phyloP scores from a whole-genome alignment of 75 land plant genomes.

The Larix kaempferi region DNA sequence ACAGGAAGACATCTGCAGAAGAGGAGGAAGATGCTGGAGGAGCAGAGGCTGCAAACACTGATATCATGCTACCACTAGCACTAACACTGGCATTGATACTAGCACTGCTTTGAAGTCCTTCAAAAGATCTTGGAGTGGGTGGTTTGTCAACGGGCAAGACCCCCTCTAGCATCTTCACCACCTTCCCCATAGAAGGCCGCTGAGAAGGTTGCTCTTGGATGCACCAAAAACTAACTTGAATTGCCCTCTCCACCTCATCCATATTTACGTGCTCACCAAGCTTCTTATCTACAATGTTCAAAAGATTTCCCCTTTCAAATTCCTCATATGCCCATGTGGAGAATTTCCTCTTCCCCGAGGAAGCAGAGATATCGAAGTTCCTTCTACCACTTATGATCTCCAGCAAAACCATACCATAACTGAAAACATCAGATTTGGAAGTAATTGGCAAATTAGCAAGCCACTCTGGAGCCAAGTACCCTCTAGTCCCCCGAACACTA shows the following conservation, averaged over 20 bases:
- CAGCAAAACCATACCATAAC: conserved; percentile 87
- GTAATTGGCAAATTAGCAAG: conserved; percentile 73
- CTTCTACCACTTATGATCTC: conserved; percentile 78
- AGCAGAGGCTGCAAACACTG: conserved; percentile 33
- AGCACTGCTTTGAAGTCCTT: conserved; percentile 23
- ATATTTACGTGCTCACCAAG: conserved; percentile 34
- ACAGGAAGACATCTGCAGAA: conserved; percentile 7
- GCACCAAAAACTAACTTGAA: conserved; percentile 83
- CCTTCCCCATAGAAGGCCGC: conserved; percentile 81
- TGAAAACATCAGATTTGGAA: conserved; percentile 77
- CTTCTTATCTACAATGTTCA: conserved; percentile 53
- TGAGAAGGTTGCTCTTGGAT: conserved; percentile 81
- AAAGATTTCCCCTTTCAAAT: conserved; percentile 58
- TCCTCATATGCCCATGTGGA: conserved; percentile 82
- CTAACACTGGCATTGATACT: conserved; percentile 19
- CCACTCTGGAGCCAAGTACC: conserved; percentile 94
- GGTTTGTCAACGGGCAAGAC: conserved; percentile 48
- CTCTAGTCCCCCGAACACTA: conserved; percentile 64
- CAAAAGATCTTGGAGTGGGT: conserved; percentile 49
- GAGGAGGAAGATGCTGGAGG: conserved; percentile 42
- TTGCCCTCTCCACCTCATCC: conserved; percentile 59
- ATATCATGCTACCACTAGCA: conserved; percentile 26
- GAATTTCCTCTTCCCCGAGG: conserved; percentile 40
- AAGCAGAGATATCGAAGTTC: conserved; percentile 64
- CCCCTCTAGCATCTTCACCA: conserved; percentile 85